Evolutionary conservation across 1,139 yeast genomes (phyloP), one percentile per base, ranked within the genome.

Genomic region (Lodderomyces theae): DNA sequence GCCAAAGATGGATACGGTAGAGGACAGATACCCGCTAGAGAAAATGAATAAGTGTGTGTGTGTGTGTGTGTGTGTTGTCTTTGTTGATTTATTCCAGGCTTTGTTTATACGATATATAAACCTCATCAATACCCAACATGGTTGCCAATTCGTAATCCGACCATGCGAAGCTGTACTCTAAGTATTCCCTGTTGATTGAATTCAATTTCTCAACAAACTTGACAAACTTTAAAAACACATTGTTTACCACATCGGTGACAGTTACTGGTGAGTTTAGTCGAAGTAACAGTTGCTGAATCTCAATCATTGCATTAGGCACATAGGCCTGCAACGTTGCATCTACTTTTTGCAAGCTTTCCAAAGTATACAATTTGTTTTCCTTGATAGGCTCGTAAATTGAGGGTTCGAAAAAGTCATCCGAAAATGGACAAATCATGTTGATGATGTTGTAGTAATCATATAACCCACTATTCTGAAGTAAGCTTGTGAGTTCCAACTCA

Each of bases 1-100:
- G 81, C 86, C 9, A 77, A 77, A 52, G 88, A 88, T 44, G 97
- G 98, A 0, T 90, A 92, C 53, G 99, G 98, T 7, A 75, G 98
- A 50, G 97, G 97, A 5, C 72, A 77, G 50, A 59, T 74, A 12
- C 96, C 95, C 1, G 51, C 57, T 21, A 64, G 24, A 11, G 24
- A n/a, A n/a, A n/a, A n/a, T n/a, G n/a, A n/a, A n/a, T n/a, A n/a
- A n/a, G n/a, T n/a, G n/a, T n/a, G n/a, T n/a, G n/a, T n/a, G n/a
- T n/a, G n/a, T n/a, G n/a, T n/a, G n/a, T n/a, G n/a, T n/a, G n/a
- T n/a, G n/a, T n/a, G n/a, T n/a, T 12, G 4, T 30, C 5, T 17
- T 18, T 17, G 17, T 30, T 17, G 16, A 3, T 26, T 10, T 26
- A 26, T 12, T 26, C 10, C 7, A 26, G 15, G 13, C 10, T 13